These are phyloP conservation scores for Erigeron philadelphicus DNA, from an alignment of 140 eudicot genomes.

Conservation along the genomic window DNA sequence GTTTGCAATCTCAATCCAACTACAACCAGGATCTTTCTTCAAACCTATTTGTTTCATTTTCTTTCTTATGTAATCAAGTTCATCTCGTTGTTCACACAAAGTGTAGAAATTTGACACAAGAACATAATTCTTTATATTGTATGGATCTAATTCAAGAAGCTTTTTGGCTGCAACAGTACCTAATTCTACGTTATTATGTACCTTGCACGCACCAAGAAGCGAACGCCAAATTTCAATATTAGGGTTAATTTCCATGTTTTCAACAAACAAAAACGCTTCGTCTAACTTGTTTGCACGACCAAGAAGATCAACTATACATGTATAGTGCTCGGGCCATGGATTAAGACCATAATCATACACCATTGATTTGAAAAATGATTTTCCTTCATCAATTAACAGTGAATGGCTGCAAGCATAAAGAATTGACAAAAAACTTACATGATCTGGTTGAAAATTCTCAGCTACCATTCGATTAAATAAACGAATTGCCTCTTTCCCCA, in stretches of 20 bases:
- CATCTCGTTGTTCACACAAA: conserved; percentile 55
- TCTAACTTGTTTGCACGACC: conserved; percentile 65
- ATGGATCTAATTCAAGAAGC: conserved; percentile 57
- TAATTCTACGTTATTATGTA: conserved; percentile 44
- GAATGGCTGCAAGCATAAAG: conserved; percentile 91
- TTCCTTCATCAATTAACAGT: conserved; percentile 56
- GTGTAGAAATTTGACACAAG: conserved; percentile 69
- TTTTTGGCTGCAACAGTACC: conserved; percentile 65
- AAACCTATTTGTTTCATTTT: conserved; percentile 60
- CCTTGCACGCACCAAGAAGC: conserved; percentile 74
- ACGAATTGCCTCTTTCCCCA: conserved; percentile 49
- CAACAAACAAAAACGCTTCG: conserved; percentile 56
- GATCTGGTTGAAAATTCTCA: conserved; percentile 56
- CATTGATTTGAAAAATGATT: conserved; percentile 43
- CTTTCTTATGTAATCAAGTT: conserved; percentile 52
- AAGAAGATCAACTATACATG: conserved; percentile 76
- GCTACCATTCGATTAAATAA: conserved; percentile 50
- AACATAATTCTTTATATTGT: conserved; percentile 57
- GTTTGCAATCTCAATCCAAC: conserved; percentile 73
- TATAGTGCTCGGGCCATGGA: conserved; percentile 91
- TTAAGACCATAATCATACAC: conserved; percentile 42
- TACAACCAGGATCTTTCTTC: conserved; percentile 84
- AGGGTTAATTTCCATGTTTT: conserved; percentile 55
- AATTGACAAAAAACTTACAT: conserved; percentile 64
- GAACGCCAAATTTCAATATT: conserved; percentile 60